Base-by-base conservation (phyloP, 225 moss, liverwort and hornwort genomes). In the Marchantia polymorpha region DNA sequence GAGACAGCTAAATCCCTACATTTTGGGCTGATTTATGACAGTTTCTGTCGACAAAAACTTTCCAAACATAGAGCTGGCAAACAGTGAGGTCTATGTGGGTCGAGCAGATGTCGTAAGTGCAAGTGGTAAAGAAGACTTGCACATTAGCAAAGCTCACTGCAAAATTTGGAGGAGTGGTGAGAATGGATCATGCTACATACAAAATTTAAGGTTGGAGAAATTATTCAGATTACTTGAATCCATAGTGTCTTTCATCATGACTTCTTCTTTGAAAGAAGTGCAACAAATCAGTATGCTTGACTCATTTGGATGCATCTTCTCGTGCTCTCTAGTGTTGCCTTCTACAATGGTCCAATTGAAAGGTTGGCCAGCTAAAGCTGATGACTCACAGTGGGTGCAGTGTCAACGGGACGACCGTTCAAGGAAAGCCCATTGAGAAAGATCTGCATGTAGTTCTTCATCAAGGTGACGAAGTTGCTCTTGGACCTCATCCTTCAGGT, bases 61-160 rank as follows among this genome's bases (percentile, higher is more conserved):
- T 61, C 79, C 88, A 11, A 88, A 83, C 76, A 84, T 88, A 69
- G 83, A 88, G 58, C 65, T 88, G 29, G 26, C 53, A 49, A 81
- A 77, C n/a, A 72, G 74, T 20, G 88, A 88, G 64, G 81, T 83
- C 48, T 65, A 25, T 10, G 23, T 88, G 47, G 88, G 88, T 20
- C 86, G 89, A 72, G 78, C 82, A 51, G 86, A 89, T 82, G 84
- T 84, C 6, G 72, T 78, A 72, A 85, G 77, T 55, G 81, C 66
- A 17, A 80, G 64, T 77, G 85, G 85, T 30, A 75, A 83, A 65
- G 84, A 86, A 72, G 85, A 89, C 74, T 66, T 84, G 82, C 89
- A 83, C 58, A 84, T 89, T 72, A 89, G 89, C 74, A 89, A 86
- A 75, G 31, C 59, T 15, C 89, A 89, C 52, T 84, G 84, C 77